Evolutionary conservation across 306 rosid genomes (phyloP).

Genomic region (Hippophae gyantsensis): DNA sequence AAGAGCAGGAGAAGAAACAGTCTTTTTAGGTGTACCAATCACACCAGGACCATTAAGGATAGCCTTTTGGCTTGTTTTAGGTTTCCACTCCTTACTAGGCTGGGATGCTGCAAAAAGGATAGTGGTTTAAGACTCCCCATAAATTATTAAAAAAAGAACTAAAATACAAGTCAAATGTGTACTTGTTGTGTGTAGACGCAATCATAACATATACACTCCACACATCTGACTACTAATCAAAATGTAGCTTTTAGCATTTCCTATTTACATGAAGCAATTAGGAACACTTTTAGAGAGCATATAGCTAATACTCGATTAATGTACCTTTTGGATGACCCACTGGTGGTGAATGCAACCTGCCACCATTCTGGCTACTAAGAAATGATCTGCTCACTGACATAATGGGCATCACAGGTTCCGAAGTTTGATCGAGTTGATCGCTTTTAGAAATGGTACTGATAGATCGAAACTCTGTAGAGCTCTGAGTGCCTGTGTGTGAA

Average conservation of each 20-base stretch:
- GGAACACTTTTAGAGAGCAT: no score
- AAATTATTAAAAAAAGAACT: slow-evolving; percentile 12
- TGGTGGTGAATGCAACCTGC: slow-evolving; percentile 62
- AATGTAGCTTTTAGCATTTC: no score
- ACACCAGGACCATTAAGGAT: slow-evolving; percentile 58
- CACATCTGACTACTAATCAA: no score
- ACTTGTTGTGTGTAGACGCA: no score
- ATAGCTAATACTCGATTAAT: slow-evolving; percentile 3
- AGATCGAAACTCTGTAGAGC: slow-evolving; percentile 56
- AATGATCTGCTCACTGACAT: slow-evolving; percentile 40
- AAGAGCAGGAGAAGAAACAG: slow-evolving; percentile 47
- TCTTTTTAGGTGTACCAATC: slow-evolving; percentile 66
- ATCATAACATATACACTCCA: no score
- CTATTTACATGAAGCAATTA: no score
- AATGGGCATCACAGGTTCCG: slow-evolving; percentile 48
- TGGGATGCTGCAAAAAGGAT: slow-evolving; percentile 62
- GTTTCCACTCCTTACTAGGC: slow-evolving; percentile 91
- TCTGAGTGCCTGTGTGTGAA: slow-evolving; percentile 47
- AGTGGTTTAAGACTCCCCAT: slow-evolving; percentile 12
- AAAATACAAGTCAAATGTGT: neutral
- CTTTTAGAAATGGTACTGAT: slow-evolving; percentile 44
- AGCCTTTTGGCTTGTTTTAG: slow-evolving; percentile 75
- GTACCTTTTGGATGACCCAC: slow-evolving; percentile 90
- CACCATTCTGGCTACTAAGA: slow-evolving; percentile 46
- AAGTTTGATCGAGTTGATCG: slow-evolving; percentile 44